Conservation (phyloP, 495 filamentous ascomycete genomes). For the Aspergillus hancockii region DNA sequence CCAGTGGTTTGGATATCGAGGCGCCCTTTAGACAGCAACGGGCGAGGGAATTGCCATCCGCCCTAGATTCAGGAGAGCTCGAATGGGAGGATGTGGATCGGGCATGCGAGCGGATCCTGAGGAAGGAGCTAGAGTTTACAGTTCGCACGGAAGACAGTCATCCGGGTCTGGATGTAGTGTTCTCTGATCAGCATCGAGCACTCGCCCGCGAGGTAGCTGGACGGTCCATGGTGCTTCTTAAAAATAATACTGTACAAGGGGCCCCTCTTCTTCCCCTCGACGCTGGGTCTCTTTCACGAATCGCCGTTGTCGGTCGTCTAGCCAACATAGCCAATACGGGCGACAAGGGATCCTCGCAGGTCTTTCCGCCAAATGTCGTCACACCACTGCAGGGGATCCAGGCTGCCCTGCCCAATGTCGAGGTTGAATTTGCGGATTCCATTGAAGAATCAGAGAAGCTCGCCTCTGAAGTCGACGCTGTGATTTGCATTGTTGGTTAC, state of each 20-base stretch:
- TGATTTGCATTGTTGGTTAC: conserved; percentile 23
- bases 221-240: conserved; percentile 54
- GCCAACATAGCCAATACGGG: conserved; percentile 19
- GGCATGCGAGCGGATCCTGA: conserved; percentile 10
- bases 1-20: conserved; percentile 24
- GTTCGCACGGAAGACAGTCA: conserved; percentile 46
- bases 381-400: conserved; percentile 17
- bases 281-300: not conserved
- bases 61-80: conserved; percentile 17
- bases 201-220: conserved; percentile 54
- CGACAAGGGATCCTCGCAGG: conserved; percentile 24
- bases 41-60: not conserved
- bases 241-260: conserved; percentile 45
- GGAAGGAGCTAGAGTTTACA: conserved; percentile 9
- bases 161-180: conserved; percentile 41
- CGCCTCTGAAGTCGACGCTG: conserved; percentile 16
- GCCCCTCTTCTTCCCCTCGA: conserved; percentile 14
- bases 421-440: conserved; percentile 7
- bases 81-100: conserved; percentile 7
- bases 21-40: conserved; percentile 22
- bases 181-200: conserved; percentile 20
- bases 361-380: conserved; percentile 15
- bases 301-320: conserved; percentile 22
- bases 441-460: not conserved
- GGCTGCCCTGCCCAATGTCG: conserved; percentile 8